Evolutionary conservation across 805 yeast species (phyloP).

Genomic region (Cyberlindnera mississippiensis): DNA sequence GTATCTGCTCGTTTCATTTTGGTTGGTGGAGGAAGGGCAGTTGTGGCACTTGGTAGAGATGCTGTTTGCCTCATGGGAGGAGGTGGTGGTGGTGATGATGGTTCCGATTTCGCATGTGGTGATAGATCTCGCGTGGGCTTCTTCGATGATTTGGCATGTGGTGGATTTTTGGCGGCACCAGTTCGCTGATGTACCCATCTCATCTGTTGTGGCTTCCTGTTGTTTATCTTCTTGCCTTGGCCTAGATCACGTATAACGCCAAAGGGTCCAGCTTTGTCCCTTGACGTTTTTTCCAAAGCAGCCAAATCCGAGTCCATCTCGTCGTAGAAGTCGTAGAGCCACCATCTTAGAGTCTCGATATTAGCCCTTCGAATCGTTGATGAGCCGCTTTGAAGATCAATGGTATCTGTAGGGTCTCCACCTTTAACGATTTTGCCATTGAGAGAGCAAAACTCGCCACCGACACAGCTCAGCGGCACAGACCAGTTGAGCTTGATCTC

Average conservation of each 20-base stretch:
- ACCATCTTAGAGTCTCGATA: slow-evolving; percentile 45
- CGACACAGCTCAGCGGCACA: slow-evolving; percentile 42
- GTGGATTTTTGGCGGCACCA: too few relatives aligned
- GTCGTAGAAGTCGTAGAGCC: slow-evolving; percentile 46
- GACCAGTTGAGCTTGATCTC: slow-evolving; percentile 77
- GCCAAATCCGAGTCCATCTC: slow-evolving; percentile 71
- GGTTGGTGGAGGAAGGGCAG: too few relatives aligned
- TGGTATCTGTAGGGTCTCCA: slow-evolving; percentile 5
- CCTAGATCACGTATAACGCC: slow-evolving; percentile 8
- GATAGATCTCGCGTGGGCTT: too few relatives aligned
- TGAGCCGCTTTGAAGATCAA: slow-evolving; percentile 10
- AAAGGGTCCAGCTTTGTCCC: slow-evolving; percentile 18
- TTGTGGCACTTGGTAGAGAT: too few relatives aligned
- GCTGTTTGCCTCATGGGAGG: too few relatives aligned
- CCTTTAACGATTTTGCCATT: slow-evolving; percentile 11
- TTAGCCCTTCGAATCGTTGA: slow-evolving; percentile 50
- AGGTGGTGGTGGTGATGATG: too few relatives aligned
- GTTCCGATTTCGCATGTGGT: too few relatives aligned
- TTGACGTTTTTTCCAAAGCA: slow-evolving; percentile 29
- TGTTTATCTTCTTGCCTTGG: not conserved
- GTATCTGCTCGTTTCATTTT: too few relatives aligned
- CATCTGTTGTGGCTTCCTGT: not conserved
- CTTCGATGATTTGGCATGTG: too few relatives aligned
- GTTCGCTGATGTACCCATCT: too few relatives aligned
- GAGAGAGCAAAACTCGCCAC: slow-evolving; percentile 33